Conservation (phyloP, 2,329 filamentous ascomycete genomes). For the Myriosclerotinia curreyana region DNA sequence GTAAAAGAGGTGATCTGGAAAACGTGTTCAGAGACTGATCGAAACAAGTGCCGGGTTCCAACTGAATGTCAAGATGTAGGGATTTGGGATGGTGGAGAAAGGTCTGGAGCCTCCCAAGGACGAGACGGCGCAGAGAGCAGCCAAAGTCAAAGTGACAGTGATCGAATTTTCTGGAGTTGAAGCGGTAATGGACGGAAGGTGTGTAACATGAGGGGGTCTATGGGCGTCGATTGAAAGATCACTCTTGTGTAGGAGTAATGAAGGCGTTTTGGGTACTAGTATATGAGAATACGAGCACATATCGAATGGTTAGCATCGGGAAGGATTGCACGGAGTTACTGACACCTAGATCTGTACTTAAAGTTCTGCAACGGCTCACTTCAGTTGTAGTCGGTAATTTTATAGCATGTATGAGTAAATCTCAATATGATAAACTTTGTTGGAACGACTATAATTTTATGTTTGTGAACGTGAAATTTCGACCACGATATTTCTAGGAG, state of each 20-base stretch:
- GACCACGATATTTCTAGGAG: not conserved
- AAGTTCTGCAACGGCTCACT: not conserved
- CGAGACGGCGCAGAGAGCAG: conserved; percentile 4
- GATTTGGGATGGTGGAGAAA: conserved; percentile 29
- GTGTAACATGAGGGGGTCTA: not conserved
- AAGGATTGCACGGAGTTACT: too few relatives aligned
- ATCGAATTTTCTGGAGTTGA: conserved; percentile 2
- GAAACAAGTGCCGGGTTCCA: conserved; percentile 33
- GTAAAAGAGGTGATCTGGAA: conserved; percentile 81
- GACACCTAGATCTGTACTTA: too few relatives aligned
- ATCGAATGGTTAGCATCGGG: not conserved
- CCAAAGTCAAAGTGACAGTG: conserved; percentile 17
- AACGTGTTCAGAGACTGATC: conserved; percentile 50
- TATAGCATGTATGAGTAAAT: not conserved
- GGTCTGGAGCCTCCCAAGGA: conserved; percentile 33
- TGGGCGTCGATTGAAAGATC: not conserved
- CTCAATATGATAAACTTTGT: too few relatives aligned
- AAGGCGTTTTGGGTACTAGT: not conserved
- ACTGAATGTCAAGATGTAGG: conserved; percentile 36
- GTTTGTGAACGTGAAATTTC: not conserved
- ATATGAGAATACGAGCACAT: not conserved
- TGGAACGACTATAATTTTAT: not conserved
- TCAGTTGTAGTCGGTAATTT: not conserved
- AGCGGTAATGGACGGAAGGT: too few relatives aligned
- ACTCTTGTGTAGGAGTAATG: not conserved